Evolutionary conservation across 495 filamentous ascomycete species (phyloP).

Genomic region (Tuber umbilicatum): DNA sequence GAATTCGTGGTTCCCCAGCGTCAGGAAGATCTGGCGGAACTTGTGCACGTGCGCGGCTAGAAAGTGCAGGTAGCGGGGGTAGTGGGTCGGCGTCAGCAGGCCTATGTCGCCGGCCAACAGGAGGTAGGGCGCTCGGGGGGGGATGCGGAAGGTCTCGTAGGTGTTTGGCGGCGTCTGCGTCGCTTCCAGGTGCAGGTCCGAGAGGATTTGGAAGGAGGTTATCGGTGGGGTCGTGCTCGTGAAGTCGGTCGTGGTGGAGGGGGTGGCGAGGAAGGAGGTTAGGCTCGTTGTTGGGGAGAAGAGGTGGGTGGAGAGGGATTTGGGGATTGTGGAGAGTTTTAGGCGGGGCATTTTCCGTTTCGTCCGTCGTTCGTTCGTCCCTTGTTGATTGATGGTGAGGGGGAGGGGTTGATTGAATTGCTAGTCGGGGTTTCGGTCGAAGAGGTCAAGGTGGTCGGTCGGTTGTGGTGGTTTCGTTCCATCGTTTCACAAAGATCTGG

Average conservation of each 20-base stretch:
- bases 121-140: slow-evolving; percentile 48
- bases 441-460: background rate
- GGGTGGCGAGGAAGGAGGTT: slow-evolving; percentile 17
- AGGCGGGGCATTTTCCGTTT: slow-evolving; percentile 16
- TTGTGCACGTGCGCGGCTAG: slow-evolving; percentile 46
- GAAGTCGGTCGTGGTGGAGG: slow-evolving; percentile 10
- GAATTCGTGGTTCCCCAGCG: slow-evolving; percentile 58
- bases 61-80: slow-evolving; percentile 50
- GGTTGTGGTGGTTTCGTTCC: background rate
- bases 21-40: slow-evolving; percentile 50
- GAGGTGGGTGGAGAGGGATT: slow-evolving; percentile 25
- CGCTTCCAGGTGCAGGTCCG: slow-evolving; percentile 54
- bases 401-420: background rate
- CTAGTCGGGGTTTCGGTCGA: too few species aligned
- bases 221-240: slow-evolving; percentile 5
- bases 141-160: slow-evolving; percentile 49
- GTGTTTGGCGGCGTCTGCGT: slow-evolving; percentile 43
- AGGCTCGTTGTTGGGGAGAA: slow-evolving; percentile 24
- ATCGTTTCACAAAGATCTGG: background rate
- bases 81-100: slow-evolving; percentile 47
- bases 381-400: background rate
- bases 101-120: slow-evolving; percentile 57
- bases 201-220: slow-evolving; percentile 50
- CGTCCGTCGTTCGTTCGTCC: too few species aligned
- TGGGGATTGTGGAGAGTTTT: slow-evolving; percentile 24